phyloP scores from a whole-genome alignment of 352 stramenopile species.

The Pythium utonaiense region DNA sequence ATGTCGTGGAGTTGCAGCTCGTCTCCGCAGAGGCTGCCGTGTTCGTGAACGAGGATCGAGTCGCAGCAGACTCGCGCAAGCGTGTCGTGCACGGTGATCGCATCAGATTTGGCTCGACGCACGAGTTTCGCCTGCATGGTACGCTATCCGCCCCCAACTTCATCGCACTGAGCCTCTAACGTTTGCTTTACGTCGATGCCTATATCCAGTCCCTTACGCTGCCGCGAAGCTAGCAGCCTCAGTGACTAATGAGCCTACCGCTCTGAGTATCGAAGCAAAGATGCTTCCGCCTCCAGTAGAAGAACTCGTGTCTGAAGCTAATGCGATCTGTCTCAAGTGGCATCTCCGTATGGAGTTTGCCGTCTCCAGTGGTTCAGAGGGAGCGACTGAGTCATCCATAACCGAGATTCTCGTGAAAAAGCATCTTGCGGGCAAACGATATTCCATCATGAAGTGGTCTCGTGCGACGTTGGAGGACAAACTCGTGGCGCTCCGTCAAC shows the following conservation, averaged over 20 bases:
- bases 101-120: slow-evolving; percentile 7
- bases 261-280: background rate
- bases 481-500: slow-evolving; percentile 40
- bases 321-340: slow-evolving; percentile 54
- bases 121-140: slow-evolving; percentile 26
- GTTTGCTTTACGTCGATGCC: no score
- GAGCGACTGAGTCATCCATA: background rate
- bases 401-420: slow-evolving; percentile 44
- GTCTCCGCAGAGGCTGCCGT: slow-evolving; percentile 5
- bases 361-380: background rate
- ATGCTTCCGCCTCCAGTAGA: background rate
- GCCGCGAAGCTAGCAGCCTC: slow-evolving; percentile 1
- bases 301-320: slow-evolving; percentile 48
- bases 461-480: slow-evolving; percentile 41
- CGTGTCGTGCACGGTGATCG: slow-evolving; percentile 18
- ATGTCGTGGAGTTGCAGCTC: slow-evolving; percentile 19
- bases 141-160: slow-evolving; percentile 1
- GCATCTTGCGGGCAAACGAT: slow-evolving; percentile 36
- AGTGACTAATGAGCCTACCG: background rate
- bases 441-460: slow-evolving; percentile 41
- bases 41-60: slow-evolving; percentile 11
- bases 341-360: slow-evolving; percentile 38
- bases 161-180: background rate
- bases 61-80: background rate
- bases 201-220: slow-evolving; percentile 18